phyloP scores from a whole-genome alignment of 331 rosid genomes.

The Acacia pycnantha region DNA sequence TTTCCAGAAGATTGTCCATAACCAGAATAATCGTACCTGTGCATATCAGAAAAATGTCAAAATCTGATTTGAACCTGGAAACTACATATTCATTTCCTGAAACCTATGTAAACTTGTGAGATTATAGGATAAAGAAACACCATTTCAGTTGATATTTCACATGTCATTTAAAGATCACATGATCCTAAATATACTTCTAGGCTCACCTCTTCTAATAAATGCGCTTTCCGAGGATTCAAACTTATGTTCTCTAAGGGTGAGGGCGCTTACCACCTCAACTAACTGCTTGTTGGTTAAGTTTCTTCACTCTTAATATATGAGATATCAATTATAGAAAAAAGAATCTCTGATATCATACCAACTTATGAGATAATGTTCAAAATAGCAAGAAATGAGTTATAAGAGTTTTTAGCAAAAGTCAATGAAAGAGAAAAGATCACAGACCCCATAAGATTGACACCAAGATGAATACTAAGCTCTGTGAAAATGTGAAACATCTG shows the following conservation, averaged over 20 bases:
- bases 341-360: background rate
- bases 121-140: background rate
- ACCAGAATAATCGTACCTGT: slow-evolving; percentile 82
- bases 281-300: background rate
- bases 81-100: background rate
- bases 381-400: background rate
- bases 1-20: slow-evolving; percentile 81
- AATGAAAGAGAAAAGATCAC: background rate
- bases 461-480: slow-evolving; percentile 63
- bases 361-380: background rate
- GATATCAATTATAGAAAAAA: background rate
- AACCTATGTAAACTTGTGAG: background rate
- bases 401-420: background rate
- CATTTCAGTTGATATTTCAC: background rate
- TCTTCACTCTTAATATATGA: background rate
- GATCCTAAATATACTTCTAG: background rate
- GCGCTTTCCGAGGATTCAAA: too few species aligned
- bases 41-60: slow-evolving; percentile 24
- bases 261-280: too few species aligned
- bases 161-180: background rate
- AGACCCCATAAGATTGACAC: slow-evolving; percentile 74
- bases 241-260: too few species aligned
- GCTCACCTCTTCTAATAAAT: too few species aligned
- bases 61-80: slow-evolving; percentile 15
- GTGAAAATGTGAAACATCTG: slow-evolving; percentile 61